Conservation (phyloP, 2,329 filamentous ascomycete genomes). For the Penicillium sp. region DNA sequence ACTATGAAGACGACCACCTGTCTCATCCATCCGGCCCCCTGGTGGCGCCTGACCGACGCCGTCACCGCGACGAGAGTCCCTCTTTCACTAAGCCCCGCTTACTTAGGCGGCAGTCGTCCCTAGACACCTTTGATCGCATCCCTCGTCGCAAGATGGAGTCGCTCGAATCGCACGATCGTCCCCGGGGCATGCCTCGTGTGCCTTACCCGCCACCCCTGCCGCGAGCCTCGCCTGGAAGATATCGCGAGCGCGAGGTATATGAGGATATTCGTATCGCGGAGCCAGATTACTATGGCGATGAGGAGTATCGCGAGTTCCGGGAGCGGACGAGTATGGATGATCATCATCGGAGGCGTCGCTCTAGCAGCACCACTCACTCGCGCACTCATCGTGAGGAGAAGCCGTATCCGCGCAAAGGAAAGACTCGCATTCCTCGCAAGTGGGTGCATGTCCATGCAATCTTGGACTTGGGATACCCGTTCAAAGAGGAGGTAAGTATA, state of each 20-base stretch:
- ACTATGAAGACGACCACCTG: constrained; percentile 49
- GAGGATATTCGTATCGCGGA: constrained; percentile 72
- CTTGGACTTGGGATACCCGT: constrained; percentile 83
- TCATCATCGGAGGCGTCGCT: constrained; percentile 47
- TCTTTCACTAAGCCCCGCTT: constrained; percentile 65
- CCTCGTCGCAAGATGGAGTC: constrained; percentile 59
- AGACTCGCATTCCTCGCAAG: constrained; percentile 81
- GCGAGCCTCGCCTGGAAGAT: constrained; percentile 57
- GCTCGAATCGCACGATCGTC: constrained; percentile 42
- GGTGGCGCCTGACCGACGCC: constrained; percentile 60
- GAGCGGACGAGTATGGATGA: constrained; percentile 61
- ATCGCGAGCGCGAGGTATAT: constrained; percentile 61
- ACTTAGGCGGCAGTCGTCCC: constrained; percentile 79
- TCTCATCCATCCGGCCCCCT: constrained; percentile 54
- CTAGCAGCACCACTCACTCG: constrained; percentile 42
- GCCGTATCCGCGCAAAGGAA: constrained; percentile 77
- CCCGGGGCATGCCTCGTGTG: constrained; percentile 60
- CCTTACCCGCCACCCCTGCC: constrained; percentile 58
- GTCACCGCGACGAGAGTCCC: constrained; percentile 57
- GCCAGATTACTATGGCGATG: constrained; percentile 70
- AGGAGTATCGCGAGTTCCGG: constrained; percentile 69
- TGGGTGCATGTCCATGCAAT: constrained; percentile 80
- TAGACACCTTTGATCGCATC: constrained; percentile 86
- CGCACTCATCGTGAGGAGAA: constrained; percentile 41
- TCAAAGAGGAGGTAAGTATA: constrained; percentile 73